Base-by-base conservation (phyloP, 2,329 filamentous ascomycete species). In the Exophiala lecanii-corni region DNA sequence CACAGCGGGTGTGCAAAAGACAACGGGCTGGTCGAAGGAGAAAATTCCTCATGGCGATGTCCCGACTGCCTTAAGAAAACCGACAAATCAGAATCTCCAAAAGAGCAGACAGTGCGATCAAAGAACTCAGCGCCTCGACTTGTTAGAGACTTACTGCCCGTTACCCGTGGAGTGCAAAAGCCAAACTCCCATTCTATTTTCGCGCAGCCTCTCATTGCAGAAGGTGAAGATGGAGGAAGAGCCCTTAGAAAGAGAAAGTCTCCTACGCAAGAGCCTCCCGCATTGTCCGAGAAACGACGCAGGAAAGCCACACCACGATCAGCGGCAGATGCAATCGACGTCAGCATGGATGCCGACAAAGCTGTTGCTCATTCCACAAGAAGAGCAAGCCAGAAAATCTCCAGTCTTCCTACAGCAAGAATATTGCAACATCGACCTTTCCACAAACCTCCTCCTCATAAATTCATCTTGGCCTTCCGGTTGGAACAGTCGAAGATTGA, bases 1-100 rank as follows among this genome's bases (percentile, higher is more conserved):
- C 91, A 97, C 71, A 82, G 84, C 63, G 84, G 92, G 75, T 96
- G 91, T 68, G 89, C 88, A 45, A 81, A 84, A 60, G 78, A 84
- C 61, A 78, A 79, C 61, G 77, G 77, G 46, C 78, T 78, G 51
- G 68, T 86, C 57, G 70, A 69, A 55, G 67, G 74, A 51, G 55
- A 58, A 23, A 54, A 40, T 32, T 41, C 55, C 15, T 35, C 53
- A 18, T 60, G 58, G 47, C 43, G 36, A 28, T 56, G 54, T 33
- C 42, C 45, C 12, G 42, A 57, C 23, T 72, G 69, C 51, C 56
- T 63, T n/a, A 53, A 57, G 17, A 75, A 78, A 58, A 69, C 66
- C 23, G 64, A 74, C 23, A 64, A 72, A 46, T 69, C 67, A 39
- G 64, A 66, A 46, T 53, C 58, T 56, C 50, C 62, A 66, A 49